Evolutionary conservation across 164 flowering plant species (phyloP).

Genomic region (Nymphaea colorata): DNA sequence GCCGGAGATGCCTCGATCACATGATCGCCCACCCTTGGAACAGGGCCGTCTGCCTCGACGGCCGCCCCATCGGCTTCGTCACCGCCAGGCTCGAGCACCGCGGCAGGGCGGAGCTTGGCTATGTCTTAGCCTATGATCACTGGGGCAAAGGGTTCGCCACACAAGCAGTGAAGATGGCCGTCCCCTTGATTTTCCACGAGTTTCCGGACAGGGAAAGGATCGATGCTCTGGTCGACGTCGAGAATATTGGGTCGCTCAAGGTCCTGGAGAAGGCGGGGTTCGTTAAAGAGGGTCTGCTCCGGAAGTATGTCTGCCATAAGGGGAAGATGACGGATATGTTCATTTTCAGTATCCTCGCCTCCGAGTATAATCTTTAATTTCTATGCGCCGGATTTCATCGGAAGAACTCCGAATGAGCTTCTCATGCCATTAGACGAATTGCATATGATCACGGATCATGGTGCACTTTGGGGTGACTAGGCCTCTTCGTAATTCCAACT

Average conservation of each 20-base stretch:
- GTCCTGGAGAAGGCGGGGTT: conserved; percentile 63
- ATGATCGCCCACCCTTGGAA: conserved; percentile 42
- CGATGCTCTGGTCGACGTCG: conserved; percentile 56
- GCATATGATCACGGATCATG: neutral
- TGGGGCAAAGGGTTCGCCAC: conserved; percentile 75
- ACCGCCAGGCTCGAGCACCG: conserved; percentile 14
- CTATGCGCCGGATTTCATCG: neutral
- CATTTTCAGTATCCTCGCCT: conserved; percentile 37
- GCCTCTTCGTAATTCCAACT: neutral
- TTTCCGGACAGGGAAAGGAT: conserved; percentile 55
- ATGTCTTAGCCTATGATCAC: conserved; percentile 36
- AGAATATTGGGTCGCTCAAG: conserved; percentile 45
- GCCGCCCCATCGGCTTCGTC: conserved; percentile 43
- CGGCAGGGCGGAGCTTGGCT: conserved; percentile 51
- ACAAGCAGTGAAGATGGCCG: conserved; percentile 47
- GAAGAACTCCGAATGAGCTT: neutral
- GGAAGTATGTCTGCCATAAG: conserved; percentile 23
- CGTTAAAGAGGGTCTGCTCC: conserved; percentile 23
- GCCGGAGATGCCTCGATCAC: conserved; percentile 15
- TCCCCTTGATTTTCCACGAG: conserved; percentile 30
- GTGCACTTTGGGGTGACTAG: neutral
- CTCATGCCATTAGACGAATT: neutral
- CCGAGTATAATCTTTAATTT: conserved; percentile 13
- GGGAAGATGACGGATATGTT: conserved; percentile 42
- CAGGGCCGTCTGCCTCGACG: conserved; percentile 46